These are phyloP conservation scores for Phytopythium sindhum DNA, from an alignment of 352 stramenopile genomes.

Conservation along the genomic window DNA sequence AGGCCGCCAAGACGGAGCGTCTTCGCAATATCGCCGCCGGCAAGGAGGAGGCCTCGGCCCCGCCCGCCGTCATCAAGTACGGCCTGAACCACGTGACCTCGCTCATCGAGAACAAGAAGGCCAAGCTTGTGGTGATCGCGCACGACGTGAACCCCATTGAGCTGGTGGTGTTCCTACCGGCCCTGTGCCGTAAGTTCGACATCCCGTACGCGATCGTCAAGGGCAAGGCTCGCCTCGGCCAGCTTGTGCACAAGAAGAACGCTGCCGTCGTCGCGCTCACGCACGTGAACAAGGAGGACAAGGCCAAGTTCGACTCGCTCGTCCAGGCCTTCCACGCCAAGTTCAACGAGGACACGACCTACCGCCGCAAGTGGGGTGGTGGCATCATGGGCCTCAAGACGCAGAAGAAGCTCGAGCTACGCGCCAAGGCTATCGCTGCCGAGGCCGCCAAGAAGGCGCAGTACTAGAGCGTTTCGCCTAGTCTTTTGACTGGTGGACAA, in stretches of 20 bases:
- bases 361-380: slow-evolving; percentile 97
- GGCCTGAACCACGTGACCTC: slow-evolving; percentile 99
- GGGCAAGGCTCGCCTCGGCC: slow-evolving; percentile 97
- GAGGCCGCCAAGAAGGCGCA: slow-evolving; percentile 99
- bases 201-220: slow-evolving; percentile 99
- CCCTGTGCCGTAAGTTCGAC: slow-evolving; percentile 98
- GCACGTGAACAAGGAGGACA: slow-evolving; percentile 97
- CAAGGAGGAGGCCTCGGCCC: slow-evolving; percentile 87
- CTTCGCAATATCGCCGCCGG: slow-evolving; percentile 96
- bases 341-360: slow-evolving; percentile 95
- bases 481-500: slow-evolving; percentile 2
- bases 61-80: slow-evolving; percentile 95
- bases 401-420: slow-evolving; percentile 98
- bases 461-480: slow-evolving; percentile 67
- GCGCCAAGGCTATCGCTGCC: slow-evolving; percentile 95
- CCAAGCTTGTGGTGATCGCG: slow-evolving; percentile 98
- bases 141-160: slow-evolving; percentile 99
- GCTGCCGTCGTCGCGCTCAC: slow-evolving; percentile 95
- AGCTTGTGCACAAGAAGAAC: slow-evolving; percentile 99
- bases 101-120: slow-evolving; percentile 99
- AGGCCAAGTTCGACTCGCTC: slow-evolving; percentile 95
- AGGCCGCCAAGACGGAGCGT: slow-evolving; percentile 96
- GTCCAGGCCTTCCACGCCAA: slow-evolving; percentile 91
- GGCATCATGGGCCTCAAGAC: slow-evolving; percentile 99
- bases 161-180: slow-evolving; percentile 97